Evolutionary conservation across 768 basidiomycete species (phyloP).

Genomic region (Hypholoma fasciculare): DNA sequence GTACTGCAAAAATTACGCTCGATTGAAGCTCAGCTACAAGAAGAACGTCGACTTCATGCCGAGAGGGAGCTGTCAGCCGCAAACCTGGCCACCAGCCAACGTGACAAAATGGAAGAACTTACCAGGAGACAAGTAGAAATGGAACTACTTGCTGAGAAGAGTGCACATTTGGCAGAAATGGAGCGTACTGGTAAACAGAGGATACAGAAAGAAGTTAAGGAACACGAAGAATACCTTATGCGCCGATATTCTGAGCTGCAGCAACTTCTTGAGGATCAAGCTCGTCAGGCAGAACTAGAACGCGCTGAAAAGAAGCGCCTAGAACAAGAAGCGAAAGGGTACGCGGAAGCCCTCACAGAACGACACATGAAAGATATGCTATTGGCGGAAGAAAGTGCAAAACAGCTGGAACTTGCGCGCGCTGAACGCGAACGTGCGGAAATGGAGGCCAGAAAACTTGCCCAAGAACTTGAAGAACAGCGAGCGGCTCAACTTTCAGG

Average conservation of each 20-base stretch:
- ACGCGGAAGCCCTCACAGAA: conserved; percentile 12
- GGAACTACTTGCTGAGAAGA: conserved; percentile 22
- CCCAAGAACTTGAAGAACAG: conserved; percentile 1
- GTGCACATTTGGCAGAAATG: conserved; percentile 20
- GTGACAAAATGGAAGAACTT: conserved; percentile 22
- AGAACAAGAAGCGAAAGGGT: conserved; percentile 15
- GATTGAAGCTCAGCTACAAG: conserved; percentile 30
- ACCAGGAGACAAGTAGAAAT: conserved; percentile 21
- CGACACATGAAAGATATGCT: conserved; percentile 8
- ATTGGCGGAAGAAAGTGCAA: conserved; percentile 9
- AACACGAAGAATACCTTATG: conserved; percentile 7
- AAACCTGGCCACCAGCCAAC: conserved; percentile 22
- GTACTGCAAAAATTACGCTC: conserved; percentile 31
- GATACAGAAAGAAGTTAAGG: conserved; percentile 7
- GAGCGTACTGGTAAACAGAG: conserved; percentile 7
- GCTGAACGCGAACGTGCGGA: conserved; percentile 1
- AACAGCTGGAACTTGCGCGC: conserved; percentile 2
- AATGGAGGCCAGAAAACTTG: conserved; percentile 1
- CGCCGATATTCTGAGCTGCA: neutral
- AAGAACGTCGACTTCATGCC: conserved; percentile 30
- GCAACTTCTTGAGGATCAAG: conserved; percentile 17
- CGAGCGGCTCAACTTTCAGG: neutral
- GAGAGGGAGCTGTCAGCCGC: conserved; percentile 23
- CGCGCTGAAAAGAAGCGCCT: conserved; percentile 16
- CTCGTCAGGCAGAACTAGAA: conserved; percentile 13